phyloP scores from a whole-genome alignment of 2,329 filamentous ascomycete species.

The Phaeosphaeria sp. region DNA sequence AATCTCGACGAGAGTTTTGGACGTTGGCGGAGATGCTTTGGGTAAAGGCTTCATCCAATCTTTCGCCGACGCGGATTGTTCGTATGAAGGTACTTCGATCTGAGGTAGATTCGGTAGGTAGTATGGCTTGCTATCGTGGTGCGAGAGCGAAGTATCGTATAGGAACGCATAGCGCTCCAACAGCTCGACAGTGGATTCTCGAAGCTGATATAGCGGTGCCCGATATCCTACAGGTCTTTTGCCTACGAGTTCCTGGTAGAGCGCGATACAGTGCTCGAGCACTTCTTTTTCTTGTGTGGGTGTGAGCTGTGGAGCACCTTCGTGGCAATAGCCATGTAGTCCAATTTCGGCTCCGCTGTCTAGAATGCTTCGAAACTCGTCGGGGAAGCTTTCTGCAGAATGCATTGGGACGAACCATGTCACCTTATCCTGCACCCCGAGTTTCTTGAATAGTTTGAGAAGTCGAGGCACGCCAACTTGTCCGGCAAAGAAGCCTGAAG shows the following conservation, averaged over 20 bases:
- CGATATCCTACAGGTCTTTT: constrained; percentile 58
- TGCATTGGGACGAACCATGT: constrained; percentile 69
- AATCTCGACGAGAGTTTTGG: constrained; percentile 53
- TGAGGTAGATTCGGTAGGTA: constrained; percentile 53
- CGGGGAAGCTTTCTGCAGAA: constrained; percentile 64
- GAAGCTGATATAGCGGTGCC: constrained; percentile 60
- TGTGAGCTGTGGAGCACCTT: constrained; percentile 56
- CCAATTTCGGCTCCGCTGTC: constrained; percentile 62
- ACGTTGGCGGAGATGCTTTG: constrained; percentile 25
- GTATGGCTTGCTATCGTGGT: constrained; percentile 60
- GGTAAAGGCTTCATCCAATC: constrained; percentile 56
- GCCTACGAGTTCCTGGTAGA: constrained; percentile 54
- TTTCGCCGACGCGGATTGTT: constrained; percentile 41
- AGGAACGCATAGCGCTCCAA: constrained; percentile 59
- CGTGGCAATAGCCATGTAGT: constrained; percentile 59
- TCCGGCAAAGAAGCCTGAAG: constrained; percentile 62
- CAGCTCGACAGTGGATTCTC: constrained; percentile 56
- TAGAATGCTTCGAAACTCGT: constrained; percentile 58
- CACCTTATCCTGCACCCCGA: constrained; percentile 58
- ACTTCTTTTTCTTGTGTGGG: constrained; percentile 59
- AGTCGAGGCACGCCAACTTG: constrained; percentile 64
- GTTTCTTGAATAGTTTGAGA: constrained; percentile 61
- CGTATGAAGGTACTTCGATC: constrained; percentile 53
- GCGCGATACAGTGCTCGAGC: constrained; percentile 55
- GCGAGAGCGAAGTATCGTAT: constrained; percentile 60